Conservation (phyloP, 2,329 filamentous ascomycete species). For the Sordariomycetes sp. region DNA sequence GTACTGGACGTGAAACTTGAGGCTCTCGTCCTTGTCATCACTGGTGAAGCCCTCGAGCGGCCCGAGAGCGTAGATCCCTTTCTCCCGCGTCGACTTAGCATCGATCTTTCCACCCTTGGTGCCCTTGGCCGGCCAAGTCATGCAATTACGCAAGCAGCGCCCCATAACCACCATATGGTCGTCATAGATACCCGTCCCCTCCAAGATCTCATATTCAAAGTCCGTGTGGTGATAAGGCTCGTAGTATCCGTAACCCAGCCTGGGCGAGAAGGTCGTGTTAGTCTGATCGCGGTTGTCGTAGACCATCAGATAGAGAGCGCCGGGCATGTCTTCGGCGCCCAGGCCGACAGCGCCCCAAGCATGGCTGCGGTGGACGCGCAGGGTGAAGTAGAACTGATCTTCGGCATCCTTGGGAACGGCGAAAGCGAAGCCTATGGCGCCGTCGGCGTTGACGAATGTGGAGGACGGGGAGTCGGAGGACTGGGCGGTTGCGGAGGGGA, state of each 20-base stretch:
- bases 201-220: constrained; percentile 32
- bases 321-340: constrained; percentile 40
- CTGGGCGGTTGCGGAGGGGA: no score
- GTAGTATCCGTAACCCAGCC: constrained; percentile 36
- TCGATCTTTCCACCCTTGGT: constrained; percentile 34
- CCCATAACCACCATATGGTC: constrained; percentile 39
- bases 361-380: constrained; percentile 33
- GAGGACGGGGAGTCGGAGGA: no score
- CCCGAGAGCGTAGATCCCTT: constrained; percentile 48
- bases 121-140: constrained; percentile 30
- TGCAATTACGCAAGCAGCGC: constrained; percentile 40
- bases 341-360: constrained; percentile 48
- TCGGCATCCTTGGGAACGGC: constrained; percentile 36
- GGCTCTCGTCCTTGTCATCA: constrained; percentile 29
- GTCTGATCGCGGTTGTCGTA: constrained; percentile 36
- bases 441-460: constrained; percentile 32
- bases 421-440: constrained; percentile 37
- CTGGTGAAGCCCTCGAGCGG: constrained; percentile 32
- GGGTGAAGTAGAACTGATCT: constrained; percentile 43
- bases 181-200: constrained; percentile 36
- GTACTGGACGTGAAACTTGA: constrained; percentile 43
- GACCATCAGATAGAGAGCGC: constrained; percentile 44
- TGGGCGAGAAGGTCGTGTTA: constrained; percentile 48
- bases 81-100: constrained; percentile 32
- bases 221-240: constrained; percentile 40